phyloP scores from a whole-genome alignment of 1,139 yeast genomes.

The Blastobotrys elegans region DNA sequence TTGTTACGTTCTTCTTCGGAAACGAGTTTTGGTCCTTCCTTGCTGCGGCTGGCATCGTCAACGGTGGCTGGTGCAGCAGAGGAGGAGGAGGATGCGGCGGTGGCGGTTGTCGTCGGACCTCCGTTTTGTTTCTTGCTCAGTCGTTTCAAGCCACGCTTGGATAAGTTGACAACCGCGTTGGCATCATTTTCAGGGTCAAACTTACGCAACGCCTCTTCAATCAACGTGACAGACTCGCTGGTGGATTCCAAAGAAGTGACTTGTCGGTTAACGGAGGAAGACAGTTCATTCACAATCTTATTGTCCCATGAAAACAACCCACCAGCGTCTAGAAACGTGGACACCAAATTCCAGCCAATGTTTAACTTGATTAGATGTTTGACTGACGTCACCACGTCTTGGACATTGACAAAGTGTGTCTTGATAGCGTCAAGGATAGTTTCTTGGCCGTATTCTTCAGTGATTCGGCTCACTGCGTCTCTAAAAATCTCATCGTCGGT shows the following conservation, averaged over 20 bases:
- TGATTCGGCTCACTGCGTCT: constrained; percentile 62
- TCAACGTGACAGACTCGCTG: constrained; percentile 50
- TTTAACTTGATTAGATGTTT: constrained; percentile 40
- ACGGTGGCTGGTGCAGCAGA: neutral
- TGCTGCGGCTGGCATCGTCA: neutral
- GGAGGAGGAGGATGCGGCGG: too few species aligned
- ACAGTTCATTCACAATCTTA: constrained; percentile 44
- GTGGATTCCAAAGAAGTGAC: constrained; percentile 48
- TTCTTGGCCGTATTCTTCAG: constrained; percentile 48
- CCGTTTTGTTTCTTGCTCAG: constrained; percentile 21
- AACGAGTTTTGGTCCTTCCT: constrained; percentile 11
- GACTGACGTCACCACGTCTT: constrained; percentile 39
- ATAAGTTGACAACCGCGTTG: constrained; percentile 16
- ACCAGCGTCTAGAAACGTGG: constrained; percentile 64
- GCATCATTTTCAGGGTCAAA: constrained; percentile 24
- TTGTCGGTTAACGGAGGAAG: constrained; percentile 44
- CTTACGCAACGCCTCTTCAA: constrained; percentile 45
- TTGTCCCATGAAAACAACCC: constrained; percentile 63
- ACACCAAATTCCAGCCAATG: constrained; percentile 56
- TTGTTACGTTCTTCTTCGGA: constrained; percentile 13
- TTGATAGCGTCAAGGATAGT: constrained; percentile 28
- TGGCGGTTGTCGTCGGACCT: too few species aligned
- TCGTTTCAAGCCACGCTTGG: constrained; percentile 25
- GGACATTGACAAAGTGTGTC: constrained; percentile 15
- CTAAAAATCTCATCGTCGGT: constrained; percentile 60